Evolutionary conservation across 192 early-diverging fungal genomes (phyloP), one percentile per base, ranked within the genome.

Genomic region (Kappamyces sp.): DNA sequence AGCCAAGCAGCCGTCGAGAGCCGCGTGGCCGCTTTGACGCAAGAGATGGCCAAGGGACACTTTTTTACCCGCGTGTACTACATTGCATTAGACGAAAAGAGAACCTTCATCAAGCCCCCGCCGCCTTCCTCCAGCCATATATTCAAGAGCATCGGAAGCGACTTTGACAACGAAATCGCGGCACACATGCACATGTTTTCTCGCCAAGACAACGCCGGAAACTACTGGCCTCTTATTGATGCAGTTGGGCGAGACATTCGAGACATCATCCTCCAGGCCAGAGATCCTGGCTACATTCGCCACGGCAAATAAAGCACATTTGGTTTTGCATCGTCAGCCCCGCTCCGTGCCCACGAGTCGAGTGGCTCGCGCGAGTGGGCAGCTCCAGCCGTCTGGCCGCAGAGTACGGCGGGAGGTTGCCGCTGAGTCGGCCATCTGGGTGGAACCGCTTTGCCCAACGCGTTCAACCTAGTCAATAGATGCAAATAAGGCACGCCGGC

Each of bases 111-210:
- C 33, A 41, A 43, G 34, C 60, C 52, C 0, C 71, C 66, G 4
- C 66, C 71, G 34, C 40, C 40, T 29, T 3, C 6, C 2, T 41
- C 30, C 42, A 32, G 55, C 3, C 61, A 62, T 57, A n/a, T 73
- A 33, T 73, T 69, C 50, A 48, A 41, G 8, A 34, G 55, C 5
- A 46, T 68, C 9, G 45, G 42, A 2, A 45, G 12, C 7, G 66
- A 72, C 48, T 48, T 14, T 12, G 22, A 42, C 15, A 64, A 73
- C 42, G 71, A 73, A 49, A 73, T 73, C 14, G 38, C 22, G 4
- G 71, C 60, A 9, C 71, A 73, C 45, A 73, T 73, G 66, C 42
- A 54, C 42, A 69, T 73, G 71, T 73, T 73, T 59, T 34, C 30
- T 11, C 33, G 66, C 32, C 46, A 45, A 9, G 29, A 38, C 5